Base-by-base conservation (phyloP, 805 yeast genomes). In the Helenozyma baotianmanensis region DNA sequence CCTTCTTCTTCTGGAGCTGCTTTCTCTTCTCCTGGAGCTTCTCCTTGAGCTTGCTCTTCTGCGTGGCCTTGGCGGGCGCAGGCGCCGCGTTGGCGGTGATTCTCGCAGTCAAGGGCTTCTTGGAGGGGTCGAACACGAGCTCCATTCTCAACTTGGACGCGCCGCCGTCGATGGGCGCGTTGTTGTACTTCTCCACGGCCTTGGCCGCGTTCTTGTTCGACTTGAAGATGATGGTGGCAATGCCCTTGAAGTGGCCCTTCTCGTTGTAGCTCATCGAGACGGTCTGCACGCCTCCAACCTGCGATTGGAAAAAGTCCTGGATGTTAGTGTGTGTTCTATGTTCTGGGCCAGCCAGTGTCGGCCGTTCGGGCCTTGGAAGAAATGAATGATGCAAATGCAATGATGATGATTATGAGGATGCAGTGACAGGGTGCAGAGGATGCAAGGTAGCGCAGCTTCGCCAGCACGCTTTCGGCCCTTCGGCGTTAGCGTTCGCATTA, bases 131-230 rank as follows among this genome's bases (percentile, higher is more conserved):
- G 52, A 87, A 72, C 47, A 90, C 76, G 53, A 92, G 69, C 62
- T 88, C 96, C 54, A 76, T 64, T 61, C 74, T 82, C 71, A 92
- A 75, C 58, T 72, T 82, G 46, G 76, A 60, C 40, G 79, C 73
- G 40, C 97, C 97, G 35, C 80, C 80, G 56, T 92, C 98, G 51
- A 92, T 84, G 53, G 96, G 89, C 27, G 95, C 90, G 54, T 92
- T 90, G 61, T 90, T 84, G 69, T 82, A 90, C 53, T 80, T 80
- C 53, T 78, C 76, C 51, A 84, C 84, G 30, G 96, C 95, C 51
- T 67, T 71, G 41, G 74, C 64, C 32, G 97, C 97, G 57, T 73
- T 72, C 39, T 80, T 79, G 32, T 75, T 59, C 38, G 71, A 69
- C 54, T 68, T 77, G 71, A 92, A 92, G 38, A 80, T 70, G 51